phyloP scores from a whole-genome alignment of 345 rosid species.

The Ceriops zippeliana region DNA sequence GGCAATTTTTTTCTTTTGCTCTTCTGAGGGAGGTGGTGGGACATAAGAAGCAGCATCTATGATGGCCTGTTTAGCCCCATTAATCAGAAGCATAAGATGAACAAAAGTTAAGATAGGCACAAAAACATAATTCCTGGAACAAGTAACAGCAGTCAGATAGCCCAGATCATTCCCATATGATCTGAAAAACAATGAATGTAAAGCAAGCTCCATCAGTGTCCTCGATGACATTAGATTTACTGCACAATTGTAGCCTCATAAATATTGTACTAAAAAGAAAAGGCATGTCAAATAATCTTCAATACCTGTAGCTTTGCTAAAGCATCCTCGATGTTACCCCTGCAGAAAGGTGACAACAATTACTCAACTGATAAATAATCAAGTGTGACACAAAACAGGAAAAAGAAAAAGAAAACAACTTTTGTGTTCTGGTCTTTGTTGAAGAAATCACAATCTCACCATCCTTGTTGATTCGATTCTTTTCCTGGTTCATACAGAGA shows the following conservation, averaged over 20 bases:
- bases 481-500: constrained; percentile 57
- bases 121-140: neutral
- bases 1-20: constrained; percentile 88
- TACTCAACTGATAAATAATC: constrained; percentile 4
- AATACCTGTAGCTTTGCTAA: constrained; percentile 80
- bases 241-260: neutral
- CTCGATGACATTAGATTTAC: neutral
- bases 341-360: constrained; percentile 28
- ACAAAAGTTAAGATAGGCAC: neutral
- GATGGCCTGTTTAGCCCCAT: constrained; percentile 53
- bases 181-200: neutral
- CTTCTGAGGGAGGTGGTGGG: constrained; percentile 97
- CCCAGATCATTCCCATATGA: neutral
- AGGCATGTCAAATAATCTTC: neutral
- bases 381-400: neutral
- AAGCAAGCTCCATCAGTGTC: neutral
- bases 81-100: neutral
- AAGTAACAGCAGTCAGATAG: neutral
- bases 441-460: constrained; percentile 95
- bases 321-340: constrained; percentile 94
- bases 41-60: constrained; percentile 90
- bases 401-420: constrained; percentile 37
- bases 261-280: neutral
- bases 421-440: constrained; percentile 89
- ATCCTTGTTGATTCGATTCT: constrained; percentile 94